phyloP scores from a whole-genome alignment of 1,139 yeast species.

The Zhuliangozyma blackwelliae region DNA sequence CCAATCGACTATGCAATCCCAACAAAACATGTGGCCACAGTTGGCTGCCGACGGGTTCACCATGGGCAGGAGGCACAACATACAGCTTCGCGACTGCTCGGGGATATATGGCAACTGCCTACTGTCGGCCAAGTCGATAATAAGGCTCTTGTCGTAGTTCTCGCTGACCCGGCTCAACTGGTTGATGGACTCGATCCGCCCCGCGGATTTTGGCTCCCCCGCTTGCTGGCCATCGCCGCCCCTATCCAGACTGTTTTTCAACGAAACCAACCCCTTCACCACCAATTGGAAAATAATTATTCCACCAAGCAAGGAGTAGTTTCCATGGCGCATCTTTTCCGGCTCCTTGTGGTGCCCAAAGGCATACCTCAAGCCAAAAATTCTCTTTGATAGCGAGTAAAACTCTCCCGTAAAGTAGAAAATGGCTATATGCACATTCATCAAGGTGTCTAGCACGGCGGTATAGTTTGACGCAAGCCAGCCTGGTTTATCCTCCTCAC shows the following conservation, averaged over 20 bases:
- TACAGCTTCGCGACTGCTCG: constrained; percentile 66
- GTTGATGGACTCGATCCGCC: constrained; percentile 12
- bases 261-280: constrained; percentile 39
- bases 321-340: constrained; percentile 45
- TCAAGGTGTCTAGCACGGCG: constrained; percentile 44
- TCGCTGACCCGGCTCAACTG: constrained; percentile 18
- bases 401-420: constrained; percentile 81
- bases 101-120: constrained; percentile 64
- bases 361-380: constrained; percentile 77
- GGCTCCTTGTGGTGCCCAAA: constrained; percentile 58
- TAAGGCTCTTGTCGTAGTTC: constrained; percentile 9
- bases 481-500: constrained; percentile 16
- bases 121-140: constrained; percentile 55
- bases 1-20: constrained; percentile 92
- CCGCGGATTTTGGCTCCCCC: constrained; percentile 11
- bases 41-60: constrained; percentile 77
- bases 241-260: constrained; percentile 26
- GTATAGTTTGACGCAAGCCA: constrained; percentile 29
- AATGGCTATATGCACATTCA: constrained; percentile 71
- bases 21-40: constrained; percentile 92
- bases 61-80: constrained; percentile 80
- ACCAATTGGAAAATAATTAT: constrained; percentile 59
- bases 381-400: constrained; percentile 70
- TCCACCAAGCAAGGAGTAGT: constrained; percentile 76
- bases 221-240: constrained; percentile 8